Percentiles rank a stretch among this genome's conserved stretches.
phyloP scores from a whole-genome alignment of 1,284 basidiomycete species.

The Fomitopsis pinicola region DNA sequence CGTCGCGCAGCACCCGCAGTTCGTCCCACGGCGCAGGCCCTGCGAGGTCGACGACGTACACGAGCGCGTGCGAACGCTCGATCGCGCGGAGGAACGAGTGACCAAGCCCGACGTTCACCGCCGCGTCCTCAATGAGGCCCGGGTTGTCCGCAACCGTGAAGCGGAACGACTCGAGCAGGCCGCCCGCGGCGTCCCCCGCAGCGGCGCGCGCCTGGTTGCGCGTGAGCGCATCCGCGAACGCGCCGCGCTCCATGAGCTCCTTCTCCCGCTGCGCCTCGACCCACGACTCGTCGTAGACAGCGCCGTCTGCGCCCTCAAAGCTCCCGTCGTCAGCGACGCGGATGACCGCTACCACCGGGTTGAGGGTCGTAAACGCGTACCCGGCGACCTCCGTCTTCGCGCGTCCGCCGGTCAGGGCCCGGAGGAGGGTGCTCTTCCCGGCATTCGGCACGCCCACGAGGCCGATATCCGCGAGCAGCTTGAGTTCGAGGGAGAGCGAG shows the following conservation, averaged over 20 bases:
- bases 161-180: conserved; percentile 67
- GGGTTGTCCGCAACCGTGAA: conserved; percentile 99
- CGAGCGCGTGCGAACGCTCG: conserved; percentile 87
- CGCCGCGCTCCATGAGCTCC: conserved; percentile 46
- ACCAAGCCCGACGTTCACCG: conserved; percentile 88
- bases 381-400: conserved; percentile 86
- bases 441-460: conserved; percentile 97
- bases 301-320: conserved; percentile 57
- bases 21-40: conserved; percentile 72
- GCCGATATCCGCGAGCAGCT: conserved; percentile 91
- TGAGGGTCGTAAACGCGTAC: conserved; percentile 94
- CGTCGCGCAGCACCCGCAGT: conserved; percentile 65
- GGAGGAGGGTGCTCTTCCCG: conserved; percentile 85
- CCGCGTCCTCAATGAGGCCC: conserved; percentile 82
- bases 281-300: conserved; percentile 69
- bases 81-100: conserved; percentile 93
- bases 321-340: conserved; percentile 79
- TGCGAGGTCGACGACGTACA: conserved; percentile 90
- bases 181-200: conserved; percentile 31
- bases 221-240: conserved; percentile 43
- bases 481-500: conserved; percentile 89
- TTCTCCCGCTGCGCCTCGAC: conserved; percentile 52
- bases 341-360: conserved; percentile 93
- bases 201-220: conserved; percentile 39
- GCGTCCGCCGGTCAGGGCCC: conserved; percentile 82